These are phyloP conservation scores for Boehmeria nivea DNA, from an alignment of 306 rosid species.

Conservation along the genomic window DNA sequence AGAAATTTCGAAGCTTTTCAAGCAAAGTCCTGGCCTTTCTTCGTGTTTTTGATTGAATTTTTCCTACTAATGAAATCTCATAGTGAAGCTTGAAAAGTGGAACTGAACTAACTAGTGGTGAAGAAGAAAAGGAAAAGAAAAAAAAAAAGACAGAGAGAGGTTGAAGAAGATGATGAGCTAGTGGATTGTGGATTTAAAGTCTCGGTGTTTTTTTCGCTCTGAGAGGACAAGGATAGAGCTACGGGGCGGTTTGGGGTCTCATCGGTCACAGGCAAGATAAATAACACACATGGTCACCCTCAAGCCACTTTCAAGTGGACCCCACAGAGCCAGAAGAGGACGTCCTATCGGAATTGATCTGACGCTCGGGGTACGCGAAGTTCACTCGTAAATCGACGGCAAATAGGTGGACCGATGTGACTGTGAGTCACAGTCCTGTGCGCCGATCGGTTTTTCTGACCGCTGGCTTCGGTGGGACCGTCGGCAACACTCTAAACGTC, in stretches of 20 bases:
- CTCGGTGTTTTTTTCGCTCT: not conserved
- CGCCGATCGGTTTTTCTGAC: slow-evolving; percentile 14
- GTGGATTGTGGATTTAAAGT: slow-evolving; percentile 12
- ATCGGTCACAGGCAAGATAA: slow-evolving; percentile 26
- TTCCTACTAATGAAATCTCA: slow-evolving; percentile 23
- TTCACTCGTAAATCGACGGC: slow-evolving; percentile 10
- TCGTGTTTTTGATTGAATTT: too few species aligned
- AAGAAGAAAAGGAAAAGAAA: not conserved
- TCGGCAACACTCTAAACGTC: slow-evolving; percentile 27
- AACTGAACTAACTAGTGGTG: not conserved
- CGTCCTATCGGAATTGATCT: not conserved
- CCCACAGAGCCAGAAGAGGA: not conserved
- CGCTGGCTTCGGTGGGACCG: slow-evolving; percentile 22
- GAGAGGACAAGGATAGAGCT: not conserved
- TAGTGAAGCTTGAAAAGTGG: slow-evolving; percentile 1
- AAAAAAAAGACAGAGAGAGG: slow-evolving; percentile 14
- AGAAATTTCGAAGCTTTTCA: not conserved
- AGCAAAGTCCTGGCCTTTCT: not conserved
- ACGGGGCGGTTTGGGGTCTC: slow-evolving; percentile 31
- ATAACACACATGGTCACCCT: slow-evolving; percentile 5
- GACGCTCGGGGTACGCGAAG: slow-evolving; percentile 5
- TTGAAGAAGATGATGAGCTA: slow-evolving; percentile 23
- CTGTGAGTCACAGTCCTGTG: slow-evolving; percentile 15
- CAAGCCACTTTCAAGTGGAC: slow-evolving; percentile 5
- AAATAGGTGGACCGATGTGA: slow-evolving; percentile 11